phyloP scores from a whole-genome alignment of 1,284 basidiomycete species.

The Ceratobasidium sp. region DNA sequence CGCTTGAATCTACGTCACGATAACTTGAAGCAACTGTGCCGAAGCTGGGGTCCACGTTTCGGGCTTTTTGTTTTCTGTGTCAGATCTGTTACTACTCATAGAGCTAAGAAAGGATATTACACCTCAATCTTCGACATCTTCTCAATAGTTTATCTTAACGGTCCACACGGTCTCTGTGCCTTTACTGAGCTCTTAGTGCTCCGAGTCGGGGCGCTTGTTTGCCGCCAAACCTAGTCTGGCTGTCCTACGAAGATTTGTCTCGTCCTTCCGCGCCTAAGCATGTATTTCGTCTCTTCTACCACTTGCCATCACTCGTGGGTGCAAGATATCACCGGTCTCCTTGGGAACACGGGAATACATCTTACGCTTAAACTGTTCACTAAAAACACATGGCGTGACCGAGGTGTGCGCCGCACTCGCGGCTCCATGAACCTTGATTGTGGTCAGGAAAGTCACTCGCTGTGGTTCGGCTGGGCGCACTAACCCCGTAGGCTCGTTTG shows the following conservation, averaged over 20 bases:
- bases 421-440: slow-evolving; percentile 1
- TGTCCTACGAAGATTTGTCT: neutral
- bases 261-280: neutral
- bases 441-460: neutral
- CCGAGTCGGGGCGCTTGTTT: slow-evolving; percentile 16
- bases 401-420: neutral
- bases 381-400: neutral
- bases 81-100: neutral
- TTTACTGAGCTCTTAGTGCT: neutral
- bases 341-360: neutral
- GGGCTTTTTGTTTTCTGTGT: neutral
- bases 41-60: too few relatives aligned
- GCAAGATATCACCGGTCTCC: neutral
- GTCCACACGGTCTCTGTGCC: neutral
- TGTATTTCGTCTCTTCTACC: neutral
- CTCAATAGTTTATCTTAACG: too few relatives aligned
- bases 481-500: neutral
- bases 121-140: neutral
- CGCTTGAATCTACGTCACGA: neutral
- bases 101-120: neutral
- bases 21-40: neutral
- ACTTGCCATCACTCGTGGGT: neutral
- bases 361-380: neutral
- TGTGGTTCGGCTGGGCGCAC: neutral
- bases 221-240: neutral